Evolutionary conservation across 2,329 filamentous ascomycete genomes (phyloP).

Genomic region (Penicillium sp.): DNA sequence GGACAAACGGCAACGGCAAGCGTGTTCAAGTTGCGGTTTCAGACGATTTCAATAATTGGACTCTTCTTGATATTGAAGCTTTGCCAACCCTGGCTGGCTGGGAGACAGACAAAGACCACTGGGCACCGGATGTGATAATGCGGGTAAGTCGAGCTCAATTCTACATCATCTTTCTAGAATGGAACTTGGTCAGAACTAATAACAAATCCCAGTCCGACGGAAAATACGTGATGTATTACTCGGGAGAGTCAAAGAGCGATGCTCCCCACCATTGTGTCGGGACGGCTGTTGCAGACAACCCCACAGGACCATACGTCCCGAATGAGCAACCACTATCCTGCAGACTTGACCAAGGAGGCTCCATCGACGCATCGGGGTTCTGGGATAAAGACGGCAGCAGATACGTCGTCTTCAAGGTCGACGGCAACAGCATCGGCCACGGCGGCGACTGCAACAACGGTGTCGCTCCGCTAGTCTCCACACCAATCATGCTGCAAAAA

Average conservation of each 20-base stretch:
- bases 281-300: slow-evolving; percentile 51
- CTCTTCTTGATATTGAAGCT: slow-evolving; percentile 55
- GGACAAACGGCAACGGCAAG: slow-evolving; percentile 54
- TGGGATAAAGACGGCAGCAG: slow-evolving; percentile 55
- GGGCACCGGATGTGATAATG: slow-evolving; percentile 63
- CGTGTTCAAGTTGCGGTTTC: slow-evolving; percentile 59
- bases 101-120: slow-evolving; percentile 58
- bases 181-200: slow-evolving; percentile 35
- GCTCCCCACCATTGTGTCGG: slow-evolving; percentile 60
- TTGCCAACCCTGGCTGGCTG: slow-evolving; percentile 57
- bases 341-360: slow-evolving; percentile 56
- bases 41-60: slow-evolving; percentile 51
- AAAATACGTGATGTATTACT: slow-evolving; percentile 64
- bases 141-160: slow-evolving; percentile 35
- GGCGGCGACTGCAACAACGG: slow-evolving; percentile 53
- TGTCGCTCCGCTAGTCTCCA: slow-evolving; percentile 37
- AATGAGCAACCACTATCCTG: slow-evolving; percentile 55
- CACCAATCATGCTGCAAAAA: slow-evolving; percentile 46
- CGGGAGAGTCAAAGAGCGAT: slow-evolving; percentile 48
- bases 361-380: slow-evolving; percentile 66
- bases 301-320: slow-evolving; percentile 56
- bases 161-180: slow-evolving; percentile 3
- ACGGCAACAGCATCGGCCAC: slow-evolving; percentile 60
- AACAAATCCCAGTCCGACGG: slow-evolving; percentile 40
- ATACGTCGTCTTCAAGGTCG: slow-evolving; percentile 67